Percentiles rank a stretch among this genome's conserved stretches.
Conservation (phyloP, 176 grass and related monocot species). For the bread wheat (Triticum aestivum) region DNA sequence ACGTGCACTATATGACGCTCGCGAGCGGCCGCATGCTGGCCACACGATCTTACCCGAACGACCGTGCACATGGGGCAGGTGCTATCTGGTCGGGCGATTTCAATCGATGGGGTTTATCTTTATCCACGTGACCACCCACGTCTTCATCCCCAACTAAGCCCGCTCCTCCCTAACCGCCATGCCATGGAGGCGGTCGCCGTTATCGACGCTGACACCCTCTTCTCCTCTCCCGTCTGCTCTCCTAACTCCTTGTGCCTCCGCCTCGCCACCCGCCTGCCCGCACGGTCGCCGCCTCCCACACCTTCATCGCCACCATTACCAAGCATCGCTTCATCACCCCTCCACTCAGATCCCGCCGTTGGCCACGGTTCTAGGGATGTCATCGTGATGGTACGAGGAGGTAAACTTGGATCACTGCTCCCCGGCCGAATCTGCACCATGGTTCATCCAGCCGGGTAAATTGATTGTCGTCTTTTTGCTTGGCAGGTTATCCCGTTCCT, state of each 20-base stretch:
- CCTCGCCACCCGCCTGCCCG: slow-evolving; percentile 13
- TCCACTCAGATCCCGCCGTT: slow-evolving; percentile 1
- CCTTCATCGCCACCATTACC: neutral
- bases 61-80: no score
- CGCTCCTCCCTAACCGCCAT: neutral
- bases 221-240: slow-evolving; percentile 21
- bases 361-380: slow-evolving; percentile 36
- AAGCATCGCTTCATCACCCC: slow-evolving; percentile 33
- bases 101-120: no score
- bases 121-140: no score
- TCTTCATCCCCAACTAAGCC: neutral
- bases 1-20: no score
- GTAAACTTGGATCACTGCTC: neutral
- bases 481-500: slow-evolving; percentile 71
- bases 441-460: neutral
- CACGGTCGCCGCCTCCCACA: neutral
- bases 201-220: slow-evolving; percentile 20
- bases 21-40: no score
- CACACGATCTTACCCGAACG: no score
- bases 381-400: slow-evolving; percentile 26
- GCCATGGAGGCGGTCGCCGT: slow-evolving; percentile 41
- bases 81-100: no score
- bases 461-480: neutral
- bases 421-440: neutral
- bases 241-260: slow-evolving; percentile 21